Conservation (phyloP, 2,329 filamentous ascomycete species). For the Hymenoscyphus scutula region DNA sequence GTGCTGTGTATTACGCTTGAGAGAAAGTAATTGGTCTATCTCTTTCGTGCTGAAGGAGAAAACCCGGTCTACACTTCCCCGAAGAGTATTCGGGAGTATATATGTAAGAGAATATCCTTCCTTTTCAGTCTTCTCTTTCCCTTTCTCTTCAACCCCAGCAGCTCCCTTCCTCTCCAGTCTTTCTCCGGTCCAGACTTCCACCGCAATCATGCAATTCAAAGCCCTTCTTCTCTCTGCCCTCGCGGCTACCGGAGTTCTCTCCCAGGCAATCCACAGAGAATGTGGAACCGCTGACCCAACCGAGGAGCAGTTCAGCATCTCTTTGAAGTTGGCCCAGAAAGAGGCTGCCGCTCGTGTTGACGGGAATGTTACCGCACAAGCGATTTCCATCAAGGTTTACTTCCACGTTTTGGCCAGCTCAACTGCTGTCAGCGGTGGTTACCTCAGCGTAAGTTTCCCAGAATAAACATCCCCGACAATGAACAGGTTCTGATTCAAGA, state of each 20-base stretch:
- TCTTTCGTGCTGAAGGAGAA: not conserved
- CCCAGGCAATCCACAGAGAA: constrained; percentile 1
- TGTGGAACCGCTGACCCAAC: not conserved
- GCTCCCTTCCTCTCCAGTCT: not conserved
- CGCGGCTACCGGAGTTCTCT: not conserved
- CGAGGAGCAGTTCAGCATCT: constrained; percentile 1
- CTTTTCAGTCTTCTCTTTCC: not conserved
- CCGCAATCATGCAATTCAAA: constrained; percentile 1
- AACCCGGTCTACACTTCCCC: not conserved
- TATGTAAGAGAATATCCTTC: constrained; percentile 1
- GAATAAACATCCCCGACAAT: not conserved
- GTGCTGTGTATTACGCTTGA: not conserved
- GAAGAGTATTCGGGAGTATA: not conserved
- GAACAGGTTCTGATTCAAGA: not conserved
- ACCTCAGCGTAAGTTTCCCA: constrained; percentile 21
- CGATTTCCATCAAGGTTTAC: constrained; percentile 33
- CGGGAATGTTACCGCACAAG: constrained; percentile 15
- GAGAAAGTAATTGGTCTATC: not conserved
- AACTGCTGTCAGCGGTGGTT: constrained; percentile 26
- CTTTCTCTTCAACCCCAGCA: not conserved
- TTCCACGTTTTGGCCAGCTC: constrained; percentile 37
- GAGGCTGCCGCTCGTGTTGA: not conserved
- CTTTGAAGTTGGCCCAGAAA: not conserved
- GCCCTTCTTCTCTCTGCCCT: not conserved
- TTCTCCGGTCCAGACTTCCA: not conserved